Conservation (phyloP, 2,329 filamentous ascomycete genomes). For the Coleophoma eucalyptorum region DNA sequence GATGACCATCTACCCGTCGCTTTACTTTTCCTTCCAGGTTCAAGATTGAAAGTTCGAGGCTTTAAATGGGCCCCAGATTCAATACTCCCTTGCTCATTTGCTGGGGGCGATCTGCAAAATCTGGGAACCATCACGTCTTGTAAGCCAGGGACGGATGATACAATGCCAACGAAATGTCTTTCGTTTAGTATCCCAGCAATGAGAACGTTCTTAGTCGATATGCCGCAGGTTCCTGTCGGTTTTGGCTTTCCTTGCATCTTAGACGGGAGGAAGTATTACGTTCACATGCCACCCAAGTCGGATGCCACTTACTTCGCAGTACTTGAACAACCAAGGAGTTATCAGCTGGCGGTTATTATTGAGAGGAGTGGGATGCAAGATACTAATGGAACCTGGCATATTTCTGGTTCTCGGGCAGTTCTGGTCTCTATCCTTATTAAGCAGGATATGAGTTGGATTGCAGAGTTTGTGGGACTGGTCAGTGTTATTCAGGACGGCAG, state of each 20-base stretch:
- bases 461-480: constrained; percentile 4
- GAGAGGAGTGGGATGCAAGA: constrained; percentile 1
- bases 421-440: constrained; percentile 1
- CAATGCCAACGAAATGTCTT: background rate
- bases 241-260: constrained; percentile 1
- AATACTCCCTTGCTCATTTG: constrained; percentile 3
- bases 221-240: background rate
- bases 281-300: constrained; percentile 1
- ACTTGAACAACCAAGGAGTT: background rate
- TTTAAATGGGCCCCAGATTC: constrained; percentile 8
- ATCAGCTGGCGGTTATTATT: constrained; percentile 5
- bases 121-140: background rate
- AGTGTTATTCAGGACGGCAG: constrained; percentile 6
- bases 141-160: background rate
- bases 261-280: constrained; percentile 7
- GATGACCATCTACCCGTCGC: constrained; percentile 1
- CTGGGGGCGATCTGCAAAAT: background rate
- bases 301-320: background rate
- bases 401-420: constrained; percentile 3
- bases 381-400: background rate
- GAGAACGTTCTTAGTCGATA: constrained; percentile 4
- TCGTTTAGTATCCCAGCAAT: constrained; percentile 2
- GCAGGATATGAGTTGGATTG: background rate
- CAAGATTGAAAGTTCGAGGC: constrained; percentile 1
- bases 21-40: constrained; percentile 5